Evolutionary conservation across 352 stramenopile genomes (phyloP).

Genomic region (Blastocystis sp.): DNA sequence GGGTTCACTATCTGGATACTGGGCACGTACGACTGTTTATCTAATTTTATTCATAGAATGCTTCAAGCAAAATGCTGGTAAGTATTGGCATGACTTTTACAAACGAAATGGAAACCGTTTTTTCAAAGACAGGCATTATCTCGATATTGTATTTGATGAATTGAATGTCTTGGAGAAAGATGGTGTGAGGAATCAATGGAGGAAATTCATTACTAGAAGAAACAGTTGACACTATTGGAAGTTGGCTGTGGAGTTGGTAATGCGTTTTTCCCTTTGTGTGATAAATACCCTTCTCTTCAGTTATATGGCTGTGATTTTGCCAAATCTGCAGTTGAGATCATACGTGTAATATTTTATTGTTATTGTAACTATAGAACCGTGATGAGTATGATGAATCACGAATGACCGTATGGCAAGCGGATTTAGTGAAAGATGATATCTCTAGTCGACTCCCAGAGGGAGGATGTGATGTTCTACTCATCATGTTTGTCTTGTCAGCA

Average conservation of each 20-base stretch:
- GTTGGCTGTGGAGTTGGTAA: constrained; percentile 82
- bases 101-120: constrained; percentile 85
- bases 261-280: constrained; percentile 79
- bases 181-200: neutral
- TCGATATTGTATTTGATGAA: constrained; percentile 82
- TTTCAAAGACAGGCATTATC: constrained; percentile 84
- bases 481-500: constrained; percentile 81
- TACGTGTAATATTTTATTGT: constrained; percentile 74
- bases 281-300: constrained; percentile 78
- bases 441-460: constrained; percentile 73
- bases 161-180: constrained; percentile 70
- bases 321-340: constrained; percentile 79
- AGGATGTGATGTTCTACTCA: constrained; percentile 72
- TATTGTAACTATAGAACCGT: constrained; percentile 74
- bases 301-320: constrained; percentile 84
- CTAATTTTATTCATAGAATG: constrained; percentile 73
- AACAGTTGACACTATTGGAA: constrained; percentile 75
- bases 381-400: constrained; percentile 78
- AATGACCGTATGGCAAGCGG: constrained; percentile 77
- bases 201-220: neutral
- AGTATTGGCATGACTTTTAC: constrained; percentile 86
- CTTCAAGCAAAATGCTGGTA: constrained; percentile 81
- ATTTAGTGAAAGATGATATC: constrained; percentile 80
- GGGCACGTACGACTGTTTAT: neutral
- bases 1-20: constrained; percentile 28